Conservation (phyloP, 176 grass and related monocot species). For the Carex littledalei region DNA sequence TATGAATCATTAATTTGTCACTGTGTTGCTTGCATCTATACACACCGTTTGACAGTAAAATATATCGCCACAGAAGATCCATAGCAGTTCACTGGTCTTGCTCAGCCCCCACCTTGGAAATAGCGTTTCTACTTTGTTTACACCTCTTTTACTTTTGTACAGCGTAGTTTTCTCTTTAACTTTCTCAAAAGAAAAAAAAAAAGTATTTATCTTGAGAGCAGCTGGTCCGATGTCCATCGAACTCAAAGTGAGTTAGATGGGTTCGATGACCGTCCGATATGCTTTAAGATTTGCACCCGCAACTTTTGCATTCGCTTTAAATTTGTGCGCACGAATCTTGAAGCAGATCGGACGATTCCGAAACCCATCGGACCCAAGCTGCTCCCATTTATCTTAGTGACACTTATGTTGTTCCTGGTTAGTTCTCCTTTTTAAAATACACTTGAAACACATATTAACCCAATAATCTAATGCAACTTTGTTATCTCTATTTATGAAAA, state of each 20-base stretch:
- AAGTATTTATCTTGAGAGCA: neutral
- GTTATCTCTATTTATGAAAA: neutral
- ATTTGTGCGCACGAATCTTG: too few relatives aligned
- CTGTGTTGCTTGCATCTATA: too few relatives aligned
- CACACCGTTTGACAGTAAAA: neutral
- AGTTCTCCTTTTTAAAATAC: neutral
- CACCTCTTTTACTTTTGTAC: conserved; percentile 5
- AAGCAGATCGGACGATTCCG: too few relatives aligned
- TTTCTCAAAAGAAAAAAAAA: neutral
- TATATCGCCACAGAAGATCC: neutral
- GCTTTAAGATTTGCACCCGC: too few relatives aligned
- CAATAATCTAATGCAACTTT: neutral
- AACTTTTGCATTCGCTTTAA: too few relatives aligned
- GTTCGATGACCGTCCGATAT: too few relatives aligned
- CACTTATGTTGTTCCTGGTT: neutral
- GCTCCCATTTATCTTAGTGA: neutral
- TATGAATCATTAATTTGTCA: neutral
- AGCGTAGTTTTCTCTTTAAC: conserved; percentile 2
- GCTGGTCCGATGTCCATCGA: too few relatives aligned
- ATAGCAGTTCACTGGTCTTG: neutral
- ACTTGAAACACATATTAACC: neutral
- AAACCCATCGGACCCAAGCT: too few relatives aligned
- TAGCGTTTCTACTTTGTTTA: neutral
- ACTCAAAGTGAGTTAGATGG: too few relatives aligned
- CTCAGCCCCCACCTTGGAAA: neutral